Conservation (phyloP, 1,139 yeast genomes). For the Scheffersomyces lignicola region DNA sequence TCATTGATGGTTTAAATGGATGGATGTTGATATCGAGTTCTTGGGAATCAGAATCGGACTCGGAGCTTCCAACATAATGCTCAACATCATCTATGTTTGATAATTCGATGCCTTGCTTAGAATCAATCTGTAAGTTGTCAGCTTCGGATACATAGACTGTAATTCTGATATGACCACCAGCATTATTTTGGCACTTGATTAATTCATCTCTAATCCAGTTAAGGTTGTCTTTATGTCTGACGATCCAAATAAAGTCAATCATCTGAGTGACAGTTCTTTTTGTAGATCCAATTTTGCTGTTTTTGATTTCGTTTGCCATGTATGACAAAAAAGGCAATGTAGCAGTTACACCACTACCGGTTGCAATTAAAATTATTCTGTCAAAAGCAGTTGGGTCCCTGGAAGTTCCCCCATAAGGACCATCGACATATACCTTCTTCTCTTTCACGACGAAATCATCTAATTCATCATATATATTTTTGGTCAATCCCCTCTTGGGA, state of each 20-base stretch:
- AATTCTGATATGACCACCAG: conserved; percentile 24
- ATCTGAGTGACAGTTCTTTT: conserved; percentile 18
- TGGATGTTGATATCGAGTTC: conserved; percentile 17
- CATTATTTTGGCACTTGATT: conserved; percentile 21
- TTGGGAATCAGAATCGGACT: conserved; percentile 4
- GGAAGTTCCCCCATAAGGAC: conserved; percentile 63
- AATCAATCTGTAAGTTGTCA: not conserved
- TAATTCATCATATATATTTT: conserved; percentile 25
- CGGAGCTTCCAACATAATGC: conserved; percentile 11
- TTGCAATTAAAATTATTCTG: conserved; percentile 40
- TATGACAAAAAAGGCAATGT: conserved; percentile 47
- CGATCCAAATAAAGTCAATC: conserved; percentile 52
- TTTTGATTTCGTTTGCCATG: conserved; percentile 18
- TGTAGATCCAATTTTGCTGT: conserved; percentile 13
- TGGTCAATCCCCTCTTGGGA: conserved; percentile 55
- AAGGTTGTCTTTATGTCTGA: conserved; percentile 35
- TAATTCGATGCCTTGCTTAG: conserved; percentile 3
- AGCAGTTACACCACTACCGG: conserved; percentile 61
- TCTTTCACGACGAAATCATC: conserved; percentile 21
- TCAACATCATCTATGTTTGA: conserved; percentile 12
- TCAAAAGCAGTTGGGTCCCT: conserved; percentile 54
- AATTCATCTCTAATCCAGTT: conserved; percentile 50
- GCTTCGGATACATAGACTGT: conserved; percentile 25
- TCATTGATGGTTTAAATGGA: conserved; percentile 35
- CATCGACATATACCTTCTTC: conserved; percentile 51